phyloP scores from a whole-genome alignment of 495 filamentous ascomycete genomes.

The Coniosporium apollinis region DNA sequence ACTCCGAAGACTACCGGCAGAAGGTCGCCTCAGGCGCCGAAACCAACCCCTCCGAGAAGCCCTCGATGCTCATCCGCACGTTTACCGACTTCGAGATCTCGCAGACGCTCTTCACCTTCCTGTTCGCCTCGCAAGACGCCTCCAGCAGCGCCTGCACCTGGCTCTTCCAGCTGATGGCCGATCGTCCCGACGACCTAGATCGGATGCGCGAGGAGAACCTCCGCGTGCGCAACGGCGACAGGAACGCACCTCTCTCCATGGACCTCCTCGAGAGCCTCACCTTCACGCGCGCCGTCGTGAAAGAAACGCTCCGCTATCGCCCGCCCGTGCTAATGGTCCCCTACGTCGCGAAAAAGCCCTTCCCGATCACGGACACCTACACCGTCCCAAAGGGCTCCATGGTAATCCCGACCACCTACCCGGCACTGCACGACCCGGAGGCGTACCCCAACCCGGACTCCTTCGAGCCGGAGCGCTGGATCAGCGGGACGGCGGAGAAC shows the following conservation, averaged over 20 bases:
- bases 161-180: constrained; percentile 89
- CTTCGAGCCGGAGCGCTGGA: constrained; percentile 87
- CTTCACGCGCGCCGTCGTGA: constrained; percentile 84
- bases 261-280: constrained; percentile 76
- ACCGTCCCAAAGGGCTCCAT: constrained; percentile 87
- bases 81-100: constrained; percentile 89
- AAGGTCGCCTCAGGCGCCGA: constrained; percentile 48
- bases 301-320: constrained; percentile 86
- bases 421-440: constrained; percentile 83
- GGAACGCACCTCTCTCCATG: constrained; percentile 50
- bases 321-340: constrained; percentile 97
- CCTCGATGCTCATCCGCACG: constrained; percentile 58
- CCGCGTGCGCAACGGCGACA: constrained; percentile 58
- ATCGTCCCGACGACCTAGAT: constrained; percentile 80
- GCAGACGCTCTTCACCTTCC: constrained; percentile 91
- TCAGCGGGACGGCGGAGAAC: constrained; percentile 76
- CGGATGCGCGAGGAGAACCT: constrained; percentile 88
- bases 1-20: constrained; percentile 63
- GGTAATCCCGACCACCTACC: constrained; percentile 82
- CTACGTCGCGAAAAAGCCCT: constrained; percentile 85
- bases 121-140: constrained; percentile 95
- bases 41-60: constrained; percentile 59
- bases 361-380: constrained; percentile 79
- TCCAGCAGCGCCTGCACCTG: constrained; percentile 86
- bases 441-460: constrained; percentile 78